Evolutionary conservation across 306 rosid genomes (phyloP).

Genomic region (Trifolium dubium): DNA sequence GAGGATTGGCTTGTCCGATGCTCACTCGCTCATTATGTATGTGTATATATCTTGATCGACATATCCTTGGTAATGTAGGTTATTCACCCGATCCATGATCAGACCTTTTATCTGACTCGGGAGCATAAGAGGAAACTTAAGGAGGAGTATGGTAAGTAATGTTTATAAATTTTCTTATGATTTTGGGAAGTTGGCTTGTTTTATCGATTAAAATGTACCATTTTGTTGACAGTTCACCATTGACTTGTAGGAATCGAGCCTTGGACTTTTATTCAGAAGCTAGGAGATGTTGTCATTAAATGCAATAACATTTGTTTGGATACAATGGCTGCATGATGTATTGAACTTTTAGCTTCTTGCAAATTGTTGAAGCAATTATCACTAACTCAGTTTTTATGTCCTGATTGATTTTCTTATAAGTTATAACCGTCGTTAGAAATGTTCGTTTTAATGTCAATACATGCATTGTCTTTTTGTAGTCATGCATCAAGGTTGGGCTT

Average conservation of each 20-base stretch:
- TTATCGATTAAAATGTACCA: background rate
- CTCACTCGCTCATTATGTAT: background rate
- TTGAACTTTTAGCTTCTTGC: background rate
- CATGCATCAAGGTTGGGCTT: conserved; percentile 84
- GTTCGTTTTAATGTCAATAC: conserved; percentile 6
- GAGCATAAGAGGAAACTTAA: conserved; percentile 76
- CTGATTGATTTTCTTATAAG: background rate
- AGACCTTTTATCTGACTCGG: conserved; percentile 64
- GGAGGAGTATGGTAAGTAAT: conserved; percentile 72
- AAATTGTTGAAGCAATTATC: background rate
- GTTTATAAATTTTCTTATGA: background rate
- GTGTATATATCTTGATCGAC: conserved; percentile 1
- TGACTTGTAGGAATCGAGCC: conserved; percentile 50
- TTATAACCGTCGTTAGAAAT: background rate
- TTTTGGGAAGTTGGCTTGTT: background rate
- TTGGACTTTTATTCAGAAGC: conserved; percentile 48
- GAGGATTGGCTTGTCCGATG: background rate
- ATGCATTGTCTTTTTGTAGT: conserved; percentile 48
- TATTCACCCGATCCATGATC: conserved; percentile 74
- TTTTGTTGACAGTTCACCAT: background rate
- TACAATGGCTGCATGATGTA: background rate
- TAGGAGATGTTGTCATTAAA: conserved; percentile 45
- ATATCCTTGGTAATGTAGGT: conserved; percentile 49
- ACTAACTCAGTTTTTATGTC: background rate
- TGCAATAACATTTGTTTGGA: background rate